These are phyloP conservation scores for Talaromyces sp. DNA, from an alignment of 2,329 filamentous ascomycete genomes.

Conservation along the genomic window DNA sequence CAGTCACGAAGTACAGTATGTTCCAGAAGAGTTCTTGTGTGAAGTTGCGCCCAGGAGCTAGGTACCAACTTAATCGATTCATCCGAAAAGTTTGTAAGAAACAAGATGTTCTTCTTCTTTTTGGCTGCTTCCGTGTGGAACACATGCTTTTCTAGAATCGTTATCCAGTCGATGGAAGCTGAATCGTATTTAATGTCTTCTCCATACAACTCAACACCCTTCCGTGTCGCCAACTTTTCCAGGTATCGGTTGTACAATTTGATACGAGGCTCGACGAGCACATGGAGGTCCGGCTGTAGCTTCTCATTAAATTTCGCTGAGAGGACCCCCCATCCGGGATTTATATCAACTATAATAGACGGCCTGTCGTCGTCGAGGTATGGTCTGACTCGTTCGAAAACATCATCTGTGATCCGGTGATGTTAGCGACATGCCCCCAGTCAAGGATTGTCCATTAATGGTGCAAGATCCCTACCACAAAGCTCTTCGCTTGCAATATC, in stretches of 20 bases:
- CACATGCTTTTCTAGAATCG: slow-evolving; percentile 40
- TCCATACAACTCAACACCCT: slow-evolving; percentile 39
- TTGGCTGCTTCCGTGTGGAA: slow-evolving; percentile 47
- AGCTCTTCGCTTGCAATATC: slow-evolving; percentile 29
- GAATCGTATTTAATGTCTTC: slow-evolving; percentile 6
- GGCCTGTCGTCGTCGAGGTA: slow-evolving; percentile 66
- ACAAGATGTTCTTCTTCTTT: slow-evolving; percentile 66
- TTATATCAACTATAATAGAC: slow-evolving; percentile 82
- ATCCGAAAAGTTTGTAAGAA: slow-evolving; percentile 63
- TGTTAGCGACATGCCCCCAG: neutral
- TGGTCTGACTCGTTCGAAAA: slow-evolving; percentile 64
- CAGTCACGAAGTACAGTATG: slow-evolving; percentile 70
- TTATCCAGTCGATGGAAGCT: slow-evolving; percentile 39
- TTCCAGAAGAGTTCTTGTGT: slow-evolving; percentile 54
- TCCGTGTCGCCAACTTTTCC: slow-evolving; percentile 50
- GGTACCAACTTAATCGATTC: slow-evolving; percentile 29
- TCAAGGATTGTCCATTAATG: neutral
- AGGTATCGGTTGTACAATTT: slow-evolving; percentile 59
- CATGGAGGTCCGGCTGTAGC: slow-evolving; percentile 73
- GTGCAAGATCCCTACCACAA: slow-evolving; percentile 24
- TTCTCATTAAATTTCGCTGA: slow-evolving; percentile 70
- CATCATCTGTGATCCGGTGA: slow-evolving; percentile 50
- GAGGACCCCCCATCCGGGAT: slow-evolving; percentile 75
- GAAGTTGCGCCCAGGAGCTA: slow-evolving; percentile 53
- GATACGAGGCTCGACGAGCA: slow-evolving; percentile 71